Conservation (phyloP, 257 asterid species). For the Solanum sparsipilum region DNA sequence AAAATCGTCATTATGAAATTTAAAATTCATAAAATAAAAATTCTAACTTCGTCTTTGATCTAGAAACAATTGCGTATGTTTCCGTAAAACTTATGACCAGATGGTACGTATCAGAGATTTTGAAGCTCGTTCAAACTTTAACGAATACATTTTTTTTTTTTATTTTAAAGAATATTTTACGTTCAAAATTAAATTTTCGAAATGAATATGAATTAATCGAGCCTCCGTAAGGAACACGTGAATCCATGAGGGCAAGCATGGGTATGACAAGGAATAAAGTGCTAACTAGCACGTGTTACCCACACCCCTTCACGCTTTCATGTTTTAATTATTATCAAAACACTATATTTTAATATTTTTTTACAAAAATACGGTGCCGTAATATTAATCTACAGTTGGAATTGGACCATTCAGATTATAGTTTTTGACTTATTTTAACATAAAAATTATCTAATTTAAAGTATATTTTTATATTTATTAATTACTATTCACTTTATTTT, state of each 20-base stretch:
- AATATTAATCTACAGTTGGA: not conserved
- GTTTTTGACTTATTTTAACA: not conserved
- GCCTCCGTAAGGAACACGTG: accelerated
- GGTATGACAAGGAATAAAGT: not conserved
- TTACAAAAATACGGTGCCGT: not conserved
- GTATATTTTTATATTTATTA: not conserved
- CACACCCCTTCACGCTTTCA: not conserved
- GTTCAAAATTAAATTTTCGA: not conserved
- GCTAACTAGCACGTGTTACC: not conserved
- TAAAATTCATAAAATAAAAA: too few species aligned
- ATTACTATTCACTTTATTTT: not conserved
- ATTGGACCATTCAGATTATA: not conserved
- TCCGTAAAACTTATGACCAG: too few species aligned
- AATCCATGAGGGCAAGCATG: not conserved
- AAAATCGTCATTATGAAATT: too few species aligned
- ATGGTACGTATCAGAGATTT: not conserved
- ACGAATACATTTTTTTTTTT: too few species aligned
- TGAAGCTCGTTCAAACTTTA: not conserved
- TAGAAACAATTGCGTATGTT: too few species aligned
- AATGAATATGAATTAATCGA: not conserved
- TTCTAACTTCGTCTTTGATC: too few species aligned
- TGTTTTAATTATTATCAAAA: not conserved
- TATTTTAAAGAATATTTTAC: too few species aligned
- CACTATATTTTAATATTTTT: not conserved
- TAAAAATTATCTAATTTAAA: not conserved